Evolutionary conservation across 164 flowering plant species (phyloP), one percentile per base, ranked within the genome.

Genomic region (Piper betle): DNA sequence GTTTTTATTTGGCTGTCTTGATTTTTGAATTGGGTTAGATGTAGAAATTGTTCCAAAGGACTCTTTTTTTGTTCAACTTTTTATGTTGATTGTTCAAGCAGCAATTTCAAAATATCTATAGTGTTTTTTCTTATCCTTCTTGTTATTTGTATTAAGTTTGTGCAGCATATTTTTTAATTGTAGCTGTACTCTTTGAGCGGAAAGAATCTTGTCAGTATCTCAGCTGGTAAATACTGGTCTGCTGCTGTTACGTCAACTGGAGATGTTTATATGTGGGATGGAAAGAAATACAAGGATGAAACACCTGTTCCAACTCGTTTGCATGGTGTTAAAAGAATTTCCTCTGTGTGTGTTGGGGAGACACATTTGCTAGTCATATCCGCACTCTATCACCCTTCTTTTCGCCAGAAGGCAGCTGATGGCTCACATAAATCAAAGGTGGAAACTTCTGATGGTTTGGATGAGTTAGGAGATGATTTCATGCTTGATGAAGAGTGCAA

Each of bases 211-310:
- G 87, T 80, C 37, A 81, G 87, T 69, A 76, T 94, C 19, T 85
- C 97, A 65, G 95, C 95, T 0, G 99, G 99, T 18, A 94, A 94
- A 79, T 84, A 83, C 74, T 94, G 99, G 99, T 73, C 83, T 71
- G 80, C 95, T 68, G 94, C 81, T n/a, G 97, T 80, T 69, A 78
- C 96, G 60, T 61, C 76, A 40, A 82, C 91, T 20, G 99, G 99
- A 66, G 88, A 88, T 79, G 78, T 87, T 66, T 91, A 82, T 69
- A 81, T 77, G 88, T 88, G 93, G 96, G 99, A 94, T 76, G 94
- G 87, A 59, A 94, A 91, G 77, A 80, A 80, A 64, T 73, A 63
- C 17, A 85, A 80, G 71, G 82, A 77, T 63, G 80, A 81, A 67
- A 79, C 84, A 55, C 96, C 91, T 37, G 71, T 65, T 70, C 71